A percentile compares a stretch with the other conserved stretches of the same genome.
Conservation (phyloP, 116 monocot genomes). For the Zostera marina region DNA sequence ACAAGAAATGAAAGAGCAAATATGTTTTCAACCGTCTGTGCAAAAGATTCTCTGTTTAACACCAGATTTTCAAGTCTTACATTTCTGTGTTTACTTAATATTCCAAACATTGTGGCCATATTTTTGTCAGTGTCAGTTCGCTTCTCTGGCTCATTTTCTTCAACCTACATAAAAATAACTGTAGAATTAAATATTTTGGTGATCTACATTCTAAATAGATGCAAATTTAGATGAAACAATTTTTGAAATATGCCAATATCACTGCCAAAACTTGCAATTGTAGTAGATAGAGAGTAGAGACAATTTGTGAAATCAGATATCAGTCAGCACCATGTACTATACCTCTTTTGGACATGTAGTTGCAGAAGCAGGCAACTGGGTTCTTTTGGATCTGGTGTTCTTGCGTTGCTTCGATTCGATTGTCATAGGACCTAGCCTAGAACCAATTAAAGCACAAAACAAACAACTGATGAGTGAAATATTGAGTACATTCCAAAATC, state of each 20-base stretch:
- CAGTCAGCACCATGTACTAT: neutral
- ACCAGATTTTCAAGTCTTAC: constrained; percentile 58
- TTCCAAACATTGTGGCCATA: constrained; percentile 70
- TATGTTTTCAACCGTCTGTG: constrained; percentile 89
- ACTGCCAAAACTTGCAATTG: neutral
- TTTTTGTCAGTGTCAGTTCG: constrained; percentile 87
- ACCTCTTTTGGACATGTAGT: constrained; percentile 71
- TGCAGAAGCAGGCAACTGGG: constrained; percentile 26
- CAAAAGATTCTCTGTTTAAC: constrained; percentile 71
- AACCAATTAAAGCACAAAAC: constrained; percentile 1
- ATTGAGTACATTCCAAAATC: neutral
- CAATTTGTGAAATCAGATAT: neutral
- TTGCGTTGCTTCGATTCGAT: constrained; percentile 65
- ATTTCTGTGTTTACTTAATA: constrained; percentile 46
- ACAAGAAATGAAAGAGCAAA: constrained; percentile 91
- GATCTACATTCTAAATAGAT: too few species aligned
- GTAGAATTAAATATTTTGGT: neutral
- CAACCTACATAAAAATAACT: constrained; percentile 30
- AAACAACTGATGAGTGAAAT: neutral
- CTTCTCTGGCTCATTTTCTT: constrained; percentile 21
- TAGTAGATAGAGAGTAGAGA: neutral
- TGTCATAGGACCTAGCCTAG: constrained; percentile 79
- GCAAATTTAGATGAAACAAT: too few species aligned
- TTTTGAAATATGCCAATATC: too few species aligned
- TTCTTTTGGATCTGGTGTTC: constrained; percentile 25